Base-by-base conservation (phyloP, 2,329 filamentous ascomycete genomes). In the Botrytis byssoidea region DNA sequence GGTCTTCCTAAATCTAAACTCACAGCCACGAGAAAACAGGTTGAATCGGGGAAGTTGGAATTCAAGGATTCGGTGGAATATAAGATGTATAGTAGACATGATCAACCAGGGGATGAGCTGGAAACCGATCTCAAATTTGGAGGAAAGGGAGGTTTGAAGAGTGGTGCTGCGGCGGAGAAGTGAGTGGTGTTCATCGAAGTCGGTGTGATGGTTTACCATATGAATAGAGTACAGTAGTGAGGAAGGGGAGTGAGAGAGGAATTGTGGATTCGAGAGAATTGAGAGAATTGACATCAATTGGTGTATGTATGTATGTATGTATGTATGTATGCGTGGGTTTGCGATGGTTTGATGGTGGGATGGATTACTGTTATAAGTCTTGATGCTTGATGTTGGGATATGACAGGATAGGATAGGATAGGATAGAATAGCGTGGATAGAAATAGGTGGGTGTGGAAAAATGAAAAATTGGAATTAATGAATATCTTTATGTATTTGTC, bases 1-100 rank as follows among this genome's bases (percentile, higher is more conserved):
- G 89, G 89, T 68, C 83, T 91, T n/a, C 88, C 89, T 0, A 85
- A 87, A 78, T 87, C 88, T 37, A 87, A 90, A 83, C 83, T 90
- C 63, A 82, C 84, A 1, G 86, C 85, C 4, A 91, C 88, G 3
- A 83, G 89, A 70, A 86, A 87, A 75, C 86, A 91, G 78, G 88
- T 91, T 64, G 89, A 91, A 82, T 83, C 85, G 78, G 87, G 88
- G 68, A 88, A 88, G 81, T 82, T 91, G 46, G 86, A 88, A 77
- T 88, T 89, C 79, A 85, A 85, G 74, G 88, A 84, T 63, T 86
- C 85, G 16, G 82, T 86, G 7, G 88, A 90, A 81, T 90, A 88
- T 82, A 87, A 87, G 81, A 88, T 89, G 86, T 90, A 89, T 80
- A 89, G 88, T 68, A 83, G 88, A 46, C 87, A 90, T 77, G 85